A percentile compares a stretch with the other conserved stretches of the same genome.
These are phyloP conservation scores for Fusarium drepaniforme DNA, from an alignment of 2,329 filamentous ascomycete genomes.

Conservation along the genomic window DNA sequence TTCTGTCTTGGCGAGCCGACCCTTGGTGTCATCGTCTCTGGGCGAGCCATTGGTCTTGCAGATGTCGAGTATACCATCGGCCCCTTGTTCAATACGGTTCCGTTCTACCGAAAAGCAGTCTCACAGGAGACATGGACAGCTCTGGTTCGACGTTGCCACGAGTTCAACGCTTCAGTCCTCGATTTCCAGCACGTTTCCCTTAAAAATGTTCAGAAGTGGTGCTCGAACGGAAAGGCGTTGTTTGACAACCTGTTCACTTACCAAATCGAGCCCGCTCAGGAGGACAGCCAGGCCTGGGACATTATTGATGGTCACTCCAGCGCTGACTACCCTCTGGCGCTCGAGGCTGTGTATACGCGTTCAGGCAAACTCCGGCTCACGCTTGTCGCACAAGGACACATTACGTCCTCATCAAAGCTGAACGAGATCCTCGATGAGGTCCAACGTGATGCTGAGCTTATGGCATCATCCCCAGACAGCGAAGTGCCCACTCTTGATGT, in stretches of 20 bases:
- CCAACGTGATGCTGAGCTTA: conserved; percentile 37
- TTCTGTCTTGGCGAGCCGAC: conserved; percentile 61
- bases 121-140: conserved; percentile 67
- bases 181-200: conserved; percentile 81
- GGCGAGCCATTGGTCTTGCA: conserved; percentile 77
- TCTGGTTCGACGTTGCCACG: conserved; percentile 74
- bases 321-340: conserved; percentile 80
- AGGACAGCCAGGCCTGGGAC: conserved; percentile 64
- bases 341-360: conserved; percentile 74
- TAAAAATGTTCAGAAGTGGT: conserved; percentile 85
- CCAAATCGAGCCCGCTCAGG: conserved; percentile 63
- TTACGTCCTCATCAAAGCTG: conserved; percentile 49
- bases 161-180: conserved; percentile 75
- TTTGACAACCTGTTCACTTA: conserved; percentile 91
- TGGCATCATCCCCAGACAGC: conserved; percentile 17
- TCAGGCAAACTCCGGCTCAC: conserved; percentile 65
- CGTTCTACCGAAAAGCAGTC: conserved; percentile 68
- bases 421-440: conserved; percentile 53
- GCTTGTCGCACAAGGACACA: conserved; percentile 67
- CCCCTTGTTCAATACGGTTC: conserved; percentile 91
- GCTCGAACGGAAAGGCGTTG: conserved; percentile 67
- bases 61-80: conserved; percentile 77
- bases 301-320: conserved; percentile 59
- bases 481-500: conserved; percentile 16
- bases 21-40: conserved; percentile 83